Conservation (phyloP, 257 asterid species). For the Eucommia ulmoides region DNA sequence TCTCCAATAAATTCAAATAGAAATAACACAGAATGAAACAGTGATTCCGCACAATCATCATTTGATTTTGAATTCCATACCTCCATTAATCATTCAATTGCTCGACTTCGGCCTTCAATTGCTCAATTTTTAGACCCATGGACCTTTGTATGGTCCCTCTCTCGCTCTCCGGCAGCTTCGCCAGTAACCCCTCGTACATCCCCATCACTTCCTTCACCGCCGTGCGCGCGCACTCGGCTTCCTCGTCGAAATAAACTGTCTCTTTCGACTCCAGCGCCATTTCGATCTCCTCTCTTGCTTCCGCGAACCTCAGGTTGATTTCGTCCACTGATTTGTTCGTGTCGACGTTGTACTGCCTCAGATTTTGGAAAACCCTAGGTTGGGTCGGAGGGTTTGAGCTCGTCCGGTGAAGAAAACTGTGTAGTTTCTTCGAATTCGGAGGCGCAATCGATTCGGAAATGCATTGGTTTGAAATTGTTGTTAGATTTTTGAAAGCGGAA, state of each 20-base stretch:
- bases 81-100: constrained; percentile 74
- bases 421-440: constrained; percentile 13
- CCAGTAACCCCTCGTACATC: constrained; percentile 49
- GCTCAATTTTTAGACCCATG: constrained; percentile 96
- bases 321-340: constrained; percentile 58
- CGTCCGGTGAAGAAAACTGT: constrained; percentile 10
- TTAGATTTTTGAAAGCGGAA: constrained; percentile 9
- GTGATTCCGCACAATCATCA: too few relatives aligned
- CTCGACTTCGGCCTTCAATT: constrained; percentile 77
- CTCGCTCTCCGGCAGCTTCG: constrained; percentile 47
- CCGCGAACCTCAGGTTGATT: constrained; percentile 90
- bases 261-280: constrained; percentile 92
- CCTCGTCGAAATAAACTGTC: constrained; percentile 85
- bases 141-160: constrained; percentile 64
- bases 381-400: constrained; percentile 18
- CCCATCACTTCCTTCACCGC: constrained; percentile 67
- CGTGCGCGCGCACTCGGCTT: constrained; percentile 91
- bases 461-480: constrained; percentile 13
- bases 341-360: constrained; percentile 44
- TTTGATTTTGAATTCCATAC: too few relatives aligned
- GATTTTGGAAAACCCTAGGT: constrained; percentile 14
- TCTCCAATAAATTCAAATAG: too few relatives aligned
- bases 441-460: constrained; percentile 1
- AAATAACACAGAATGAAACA: too few relatives aligned
- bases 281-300: constrained; percentile 97